Percentiles rank a stretch among this genome's conserved stretches.
These are phyloP conservation scores for Mikania micrantha DNA, from an alignment of 129 eudicot species.

Conservation along the genomic window DNA sequence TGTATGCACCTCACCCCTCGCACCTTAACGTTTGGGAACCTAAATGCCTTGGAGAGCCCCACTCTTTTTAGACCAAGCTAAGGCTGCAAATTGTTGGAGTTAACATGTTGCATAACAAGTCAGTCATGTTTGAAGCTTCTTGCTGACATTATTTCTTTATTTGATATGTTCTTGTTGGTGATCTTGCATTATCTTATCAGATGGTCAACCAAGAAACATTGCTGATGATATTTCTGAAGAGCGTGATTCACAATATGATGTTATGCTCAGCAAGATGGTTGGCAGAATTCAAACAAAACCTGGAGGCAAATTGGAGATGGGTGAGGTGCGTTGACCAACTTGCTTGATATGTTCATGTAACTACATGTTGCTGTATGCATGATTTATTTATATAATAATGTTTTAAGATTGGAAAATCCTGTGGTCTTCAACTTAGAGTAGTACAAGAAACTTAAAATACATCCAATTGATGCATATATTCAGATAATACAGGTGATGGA, in stretches of 20 bases:
- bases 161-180: background rate
- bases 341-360: background rate
- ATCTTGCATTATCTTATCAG: constrained; percentile 22
- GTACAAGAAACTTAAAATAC: background rate
- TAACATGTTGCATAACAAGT: background rate
- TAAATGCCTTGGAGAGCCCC: no score
- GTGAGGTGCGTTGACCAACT: constrained; percentile 69
- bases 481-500: background rate
- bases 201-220: constrained; percentile 30
- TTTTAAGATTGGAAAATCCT: background rate
- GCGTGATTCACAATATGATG: constrained; percentile 67
- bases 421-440: background rate
- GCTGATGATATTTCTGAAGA: constrained; percentile 53
- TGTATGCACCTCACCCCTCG: no score
- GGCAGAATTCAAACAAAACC: constrained; percentile 79
- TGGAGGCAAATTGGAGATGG: constrained; percentile 93
- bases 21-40: no score
- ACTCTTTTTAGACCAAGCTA: no score
- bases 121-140: background rate
- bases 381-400: background rate
- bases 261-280: constrained; percentile 87
- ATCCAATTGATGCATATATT: background rate
- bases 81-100: background rate
- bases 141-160: background rate
- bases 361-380: background rate